Evolutionary conservation across 2,329 filamentous ascomycete genomes (phyloP).

Genomic region (Chaetomium strumarium): DNA sequence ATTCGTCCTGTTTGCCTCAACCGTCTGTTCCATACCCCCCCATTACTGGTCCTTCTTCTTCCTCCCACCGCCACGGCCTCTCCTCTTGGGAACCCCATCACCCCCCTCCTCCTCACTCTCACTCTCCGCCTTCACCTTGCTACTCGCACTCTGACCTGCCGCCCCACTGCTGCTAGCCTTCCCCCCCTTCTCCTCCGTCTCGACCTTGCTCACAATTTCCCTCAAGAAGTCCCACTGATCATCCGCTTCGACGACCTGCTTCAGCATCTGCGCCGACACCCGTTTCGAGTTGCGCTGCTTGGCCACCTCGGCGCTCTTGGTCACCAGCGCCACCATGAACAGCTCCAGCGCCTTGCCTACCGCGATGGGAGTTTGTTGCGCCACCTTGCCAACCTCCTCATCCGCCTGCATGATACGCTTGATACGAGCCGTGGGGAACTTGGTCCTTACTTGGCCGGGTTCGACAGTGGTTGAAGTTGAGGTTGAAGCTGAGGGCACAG

Average conservation of each 20-base stretch:
- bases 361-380: slow-evolving; percentile 92
- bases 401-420: slow-evolving; percentile 99
- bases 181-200: slow-evolving; percentile 45
- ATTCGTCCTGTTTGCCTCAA: background rate
- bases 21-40: background rate
- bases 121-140: slow-evolving; percentile 41
- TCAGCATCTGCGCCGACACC: slow-evolving; percentile 85
- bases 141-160: slow-evolving; percentile 17
- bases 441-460: slow-evolving; percentile 77
- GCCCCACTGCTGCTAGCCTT: slow-evolving; percentile 23
- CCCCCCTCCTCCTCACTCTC: slow-evolving; percentile 39
- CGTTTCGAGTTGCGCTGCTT: slow-evolving; percentile 78
- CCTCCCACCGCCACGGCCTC: slow-evolving; percentile 19
- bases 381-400: slow-evolving; percentile 96
- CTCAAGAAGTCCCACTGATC: slow-evolving; percentile 91
- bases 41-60: slow-evolving; percentile 24
- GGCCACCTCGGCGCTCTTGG: slow-evolving; percentile 80
- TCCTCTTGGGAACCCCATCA: slow-evolving; percentile 35
- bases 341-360: slow-evolving; percentile 94
- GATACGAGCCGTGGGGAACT: slow-evolving; percentile 94
- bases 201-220: slow-evolving; percentile 85
- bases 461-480: slow-evolving; percentile 37
- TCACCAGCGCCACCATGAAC: slow-evolving; percentile 94
- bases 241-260: slow-evolving; percentile 79
- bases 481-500: background rate